Percentiles rank a stretch among this genome's conserved stretches.
Conservation (phyloP, 2,329 filamentous ascomycete species). For the Verticillium zaregamsianum region DNA sequence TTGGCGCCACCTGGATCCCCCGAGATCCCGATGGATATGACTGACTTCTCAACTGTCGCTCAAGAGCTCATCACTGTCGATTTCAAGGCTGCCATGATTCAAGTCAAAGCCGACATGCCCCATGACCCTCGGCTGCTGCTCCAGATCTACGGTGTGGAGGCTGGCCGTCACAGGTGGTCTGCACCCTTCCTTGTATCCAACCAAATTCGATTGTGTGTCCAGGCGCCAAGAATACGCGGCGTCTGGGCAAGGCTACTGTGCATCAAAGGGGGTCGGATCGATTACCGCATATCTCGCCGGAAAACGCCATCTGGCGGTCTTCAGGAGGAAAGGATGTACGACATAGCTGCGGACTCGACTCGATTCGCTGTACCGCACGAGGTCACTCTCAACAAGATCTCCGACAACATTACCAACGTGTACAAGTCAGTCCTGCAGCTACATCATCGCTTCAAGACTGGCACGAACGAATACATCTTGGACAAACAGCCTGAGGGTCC, state of each 20-base stretch:
- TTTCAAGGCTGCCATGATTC: slow-evolving; percentile 74
- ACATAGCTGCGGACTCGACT: slow-evolving; percentile 80
- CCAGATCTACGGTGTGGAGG: slow-evolving; percentile 78
- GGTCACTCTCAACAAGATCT: slow-evolving; percentile 80
- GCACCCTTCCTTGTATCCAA: slow-evolving; percentile 75
- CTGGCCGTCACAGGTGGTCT: slow-evolving; percentile 82
- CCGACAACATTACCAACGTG: slow-evolving; percentile 90
- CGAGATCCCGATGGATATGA: slow-evolving; percentile 22
- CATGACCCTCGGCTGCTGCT: slow-evolving; percentile 88
- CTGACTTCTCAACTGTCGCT: slow-evolving; percentile 25
- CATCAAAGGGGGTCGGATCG: slow-evolving; percentile 74
- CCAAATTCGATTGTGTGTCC: slow-evolving; percentile 79
- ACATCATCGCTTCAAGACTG: slow-evolving; percentile 87
- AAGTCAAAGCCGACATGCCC: slow-evolving; percentile 86
- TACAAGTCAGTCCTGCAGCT: slow-evolving; percentile 85
- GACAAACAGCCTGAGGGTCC: slow-evolving; percentile 81
- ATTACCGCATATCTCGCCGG: slow-evolving; percentile 71
- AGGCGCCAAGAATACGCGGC: slow-evolving; percentile 74
- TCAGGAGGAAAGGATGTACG: slow-evolving; percentile 75
- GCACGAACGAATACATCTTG: slow-evolving; percentile 82
- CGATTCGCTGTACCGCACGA: slow-evolving; percentile 87
- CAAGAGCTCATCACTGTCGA: slow-evolving; percentile 77
- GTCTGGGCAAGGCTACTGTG: slow-evolving; percentile 86
- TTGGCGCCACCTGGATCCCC: slow-evolving; percentile 34
- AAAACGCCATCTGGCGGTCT: slow-evolving; percentile 57